Evolutionary conservation across 2,329 filamentous ascomycete genomes (phyloP), one percentile per base, ranked within the genome.

Genomic region (Colletotrichum spinosum): DNA sequence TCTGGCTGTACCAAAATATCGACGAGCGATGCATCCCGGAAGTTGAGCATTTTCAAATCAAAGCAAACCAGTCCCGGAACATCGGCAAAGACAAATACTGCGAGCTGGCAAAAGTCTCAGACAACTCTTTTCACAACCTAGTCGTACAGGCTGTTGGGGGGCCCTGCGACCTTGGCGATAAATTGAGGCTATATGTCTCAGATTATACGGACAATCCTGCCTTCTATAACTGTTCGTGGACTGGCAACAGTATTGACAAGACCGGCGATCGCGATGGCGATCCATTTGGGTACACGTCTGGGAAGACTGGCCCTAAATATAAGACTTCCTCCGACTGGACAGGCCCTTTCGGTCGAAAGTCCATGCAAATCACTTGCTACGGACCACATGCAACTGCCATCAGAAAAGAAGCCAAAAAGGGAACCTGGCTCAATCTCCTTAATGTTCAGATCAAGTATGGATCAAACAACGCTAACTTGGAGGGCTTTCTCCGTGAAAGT

Each of bases 191-290:
- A 0, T 94, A 94, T 81, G 80, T 97, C 15, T 91, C 92, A 0
- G 94, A 97, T 76, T 97, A 94, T 75, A 97, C 93, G 0, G 79
- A 86, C 55, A 93, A 97, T 71, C 72, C 81, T 0, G 65, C 72
- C 1, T 88, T 97, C 63, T 90, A 84, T 69, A 77, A 88, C 41
- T 88, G 70, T 59, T 68, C 65, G 42, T 76, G 73, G n/a, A 39
- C 51, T 35, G 54, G 63, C 79, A 53, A 56, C 25, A 71, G 72
- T 10, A 25, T 25, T 25, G 25, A 25, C 25, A 76, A 71, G 64
- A 72, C 74, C 33, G 71, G 67, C 17, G 68, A 75, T 3, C 69
- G 39, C 45, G 83, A 87, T 51, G 85, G 85, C 4, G 87, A 90
- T 69, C 75, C 79, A 0, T 86, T 79, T 66, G 84, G 82, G n/a